These are phyloP conservation scores for Microdochium bolleyi DNA, from an alignment of 2,329 filamentous ascomycete genomes.

Conservation along the genomic window DNA sequence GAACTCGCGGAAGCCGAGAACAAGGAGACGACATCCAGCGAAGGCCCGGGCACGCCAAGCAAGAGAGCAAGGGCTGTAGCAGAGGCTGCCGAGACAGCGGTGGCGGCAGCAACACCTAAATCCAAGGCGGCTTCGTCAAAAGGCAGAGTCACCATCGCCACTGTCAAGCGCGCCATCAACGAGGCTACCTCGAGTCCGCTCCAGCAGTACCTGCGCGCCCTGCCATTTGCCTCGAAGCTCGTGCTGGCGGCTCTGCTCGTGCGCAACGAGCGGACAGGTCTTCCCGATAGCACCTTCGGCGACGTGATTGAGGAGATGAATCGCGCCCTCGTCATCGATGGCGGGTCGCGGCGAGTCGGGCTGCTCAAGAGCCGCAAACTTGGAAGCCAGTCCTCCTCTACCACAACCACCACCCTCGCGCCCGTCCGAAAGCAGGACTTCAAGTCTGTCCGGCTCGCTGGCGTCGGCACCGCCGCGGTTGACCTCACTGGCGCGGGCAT, in stretches of 20 bases:
- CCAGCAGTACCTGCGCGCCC: conserved; percentile 76
- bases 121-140: conserved; percentile 1
- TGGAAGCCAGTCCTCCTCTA: not conserved
- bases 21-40: conserved; percentile 21
- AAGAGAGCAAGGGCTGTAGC: conserved; percentile 31
- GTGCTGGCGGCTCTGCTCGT: conserved; percentile 77
- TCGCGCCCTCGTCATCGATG: conserved; percentile 55
- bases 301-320: conserved; percentile 85
- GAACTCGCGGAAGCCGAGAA: conserved; percentile 80
- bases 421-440: conserved; percentile 17
- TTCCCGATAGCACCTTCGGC: conserved; percentile 80
- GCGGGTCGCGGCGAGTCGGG: conserved; percentile 50
- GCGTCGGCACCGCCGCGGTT: conserved; percentile 63
- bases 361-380: conserved; percentile 37
- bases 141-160: conserved; percentile 78
- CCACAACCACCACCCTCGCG: conserved; percentile 8
- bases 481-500: conserved; percentile 84
- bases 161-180: conserved; percentile 87
- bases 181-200: conserved; percentile 90
- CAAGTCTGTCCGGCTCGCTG: conserved; percentile 13
- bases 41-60: conserved; percentile 52
- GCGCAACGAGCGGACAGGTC: conserved; percentile 71
- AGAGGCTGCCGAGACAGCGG: conserved; percentile 17
- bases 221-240: conserved; percentile 77
- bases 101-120: conserved; percentile 27